These are phyloP conservation scores for Rugonectria rugulosa DNA, from an alignment of 2,329 filamentous ascomycete species.

Conservation along the genomic window DNA sequence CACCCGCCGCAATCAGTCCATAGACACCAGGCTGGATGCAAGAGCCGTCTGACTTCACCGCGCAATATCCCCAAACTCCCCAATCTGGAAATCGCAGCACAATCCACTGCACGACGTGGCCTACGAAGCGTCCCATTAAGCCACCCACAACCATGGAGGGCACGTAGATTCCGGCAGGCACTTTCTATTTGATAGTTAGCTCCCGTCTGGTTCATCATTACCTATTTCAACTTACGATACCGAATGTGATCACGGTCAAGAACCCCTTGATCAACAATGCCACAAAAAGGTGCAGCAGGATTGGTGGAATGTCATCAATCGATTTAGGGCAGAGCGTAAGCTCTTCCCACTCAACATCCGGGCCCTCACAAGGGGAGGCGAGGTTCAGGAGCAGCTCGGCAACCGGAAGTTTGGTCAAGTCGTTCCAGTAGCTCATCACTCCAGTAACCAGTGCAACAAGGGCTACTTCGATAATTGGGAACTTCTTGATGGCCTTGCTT, in stretches of 20 bases:
- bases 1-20: conserved; percentile 90
- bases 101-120: conserved; percentile 83
- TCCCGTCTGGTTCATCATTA: too few relatives aligned
- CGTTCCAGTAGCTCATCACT: conserved; percentile 90
- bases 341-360: conserved; percentile 66
- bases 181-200: conserved; percentile 64
- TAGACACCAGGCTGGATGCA: conserved; percentile 98
- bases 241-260: conserved; percentile 90
- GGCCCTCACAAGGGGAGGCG: conserved; percentile 83
- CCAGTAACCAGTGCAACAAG: conserved; percentile 88
- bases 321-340: conserved; percentile 80
- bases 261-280: conserved; percentile 92
- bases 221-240: conserved; percentile 78
- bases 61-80: conserved; percentile 78
- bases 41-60: conserved; percentile 72
- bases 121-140: conserved; percentile 85
- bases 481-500: conserved; percentile 79
- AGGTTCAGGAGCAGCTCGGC: conserved; percentile 91
- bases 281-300: conserved; percentile 73
- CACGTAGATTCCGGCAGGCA: conserved; percentile 96
- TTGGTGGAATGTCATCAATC: conserved; percentile 78
- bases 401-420: conserved; percentile 86
- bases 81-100: conserved; percentile 77
- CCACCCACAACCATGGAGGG: conserved; percentile 99
- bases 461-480: conserved; percentile 86